Base-by-base conservation (phyloP, 768 basidiomycete species). In the Panus rudis region DNA sequence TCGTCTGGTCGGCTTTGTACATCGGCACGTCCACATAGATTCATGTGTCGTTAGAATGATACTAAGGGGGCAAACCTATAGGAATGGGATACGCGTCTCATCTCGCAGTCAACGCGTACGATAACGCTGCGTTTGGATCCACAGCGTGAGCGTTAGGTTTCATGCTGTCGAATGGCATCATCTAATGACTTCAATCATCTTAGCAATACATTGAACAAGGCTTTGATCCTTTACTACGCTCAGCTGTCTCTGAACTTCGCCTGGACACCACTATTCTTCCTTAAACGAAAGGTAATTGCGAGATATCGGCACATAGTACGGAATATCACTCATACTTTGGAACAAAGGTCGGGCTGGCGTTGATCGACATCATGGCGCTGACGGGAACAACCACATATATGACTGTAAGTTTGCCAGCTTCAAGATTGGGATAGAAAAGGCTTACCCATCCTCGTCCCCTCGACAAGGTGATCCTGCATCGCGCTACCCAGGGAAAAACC, bases 1-100 rank as follows among this genome's bases (percentile, higher is more conserved):
- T 79, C 41, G 75, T 78, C 11, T 79, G 79, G 79, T 67, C 73
- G 0, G 53, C 66, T 0, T 51, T 80, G 12, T 78, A 75, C 52
- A 43, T 69, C 13, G 63, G 51, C 52, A 28, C 34, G 47, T 37
- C 47, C 47, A 12, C 16, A 40, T 37, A 4, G 39, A n/a, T 3
- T 23, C 45, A 45, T 42, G 42, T 25, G 17, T 52, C 17, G 31
- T 22, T 41, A n/a, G 22, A 20, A 7, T n/a, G 16, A 12, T 42
- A 20, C 11, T 2, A 10, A 14, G 28, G 33, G 5, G 22, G 20
- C 26, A 35, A 39, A n/a, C 19, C 42, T 16, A 33, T 32, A 70
- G 71, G 68, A 6, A 81, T 84, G 79, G 83, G 83, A 17, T 83
- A 75, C 53, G 79, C 79, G 6, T 80, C 79, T 6, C 76, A 83